Evolutionary conservation across 495 filamentous ascomycete genomes (phyloP), one percentile per base, ranked within the genome.

Genomic region (Parmelia sp.): DNA sequence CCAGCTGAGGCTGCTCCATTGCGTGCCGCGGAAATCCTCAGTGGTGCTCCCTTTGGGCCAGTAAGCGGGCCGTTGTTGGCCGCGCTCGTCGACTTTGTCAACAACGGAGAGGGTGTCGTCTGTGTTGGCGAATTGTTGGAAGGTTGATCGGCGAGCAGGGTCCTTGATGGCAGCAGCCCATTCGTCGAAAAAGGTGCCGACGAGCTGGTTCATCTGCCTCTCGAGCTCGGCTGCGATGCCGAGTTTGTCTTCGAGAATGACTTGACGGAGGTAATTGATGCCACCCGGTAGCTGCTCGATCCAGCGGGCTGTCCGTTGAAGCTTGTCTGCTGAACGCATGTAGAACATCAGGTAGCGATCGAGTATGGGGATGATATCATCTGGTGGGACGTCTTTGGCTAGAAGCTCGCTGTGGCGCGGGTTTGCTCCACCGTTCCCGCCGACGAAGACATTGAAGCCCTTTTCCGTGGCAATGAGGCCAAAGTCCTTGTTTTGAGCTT

Each of bases 321-420:
- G 86, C 71, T 92, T 95, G 78, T 97, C 93, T 49, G 92, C 93
- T 0, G 93, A 96, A 65, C 91, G 90, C 72, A 97, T 96, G 77
- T 97, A 96, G 81, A 97, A 96, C 78, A 92, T 90, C 15, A 96
- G 79, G 74, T 96, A 97, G 35, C 93, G 86, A 74, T 97, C 93
- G 0, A 97, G 79, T 42, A 96, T 89, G 15, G 91, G 88, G 29
- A 96, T 79, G 31, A 96, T 85, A 71, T 95, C 88, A 60, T 92
- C 88, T 0, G 91, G 84, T 0, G 92, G 86, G 0, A 96, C 91
- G 73, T 97, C 92, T 70, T 92, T 96, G 47, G 90, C 89, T 1
- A 97, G 83, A n/a, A 96, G 81, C 68, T 96, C 91, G 2, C 85
- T 85, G 71, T 97, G 93, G 25, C 82, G 79, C 15, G 93, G 93